phyloP scores from a whole-genome alignment of 305 asterid genomes.

The Solanum chacoense region DNA sequence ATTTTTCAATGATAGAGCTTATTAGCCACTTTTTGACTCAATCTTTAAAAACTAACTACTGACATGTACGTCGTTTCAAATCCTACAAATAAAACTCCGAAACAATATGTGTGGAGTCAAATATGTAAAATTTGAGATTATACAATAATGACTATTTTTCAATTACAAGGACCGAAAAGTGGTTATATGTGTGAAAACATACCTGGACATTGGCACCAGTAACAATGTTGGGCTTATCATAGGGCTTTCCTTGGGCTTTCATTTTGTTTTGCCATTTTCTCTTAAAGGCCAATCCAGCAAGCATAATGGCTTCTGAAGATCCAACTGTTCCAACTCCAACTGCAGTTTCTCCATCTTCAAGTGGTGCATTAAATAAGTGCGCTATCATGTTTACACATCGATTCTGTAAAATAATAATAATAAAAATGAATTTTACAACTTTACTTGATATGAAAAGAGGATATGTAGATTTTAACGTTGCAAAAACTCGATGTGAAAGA shows the following conservation, averaged over 20 bases:
- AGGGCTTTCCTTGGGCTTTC: slow-evolving; percentile 49
- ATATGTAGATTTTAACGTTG: background rate
- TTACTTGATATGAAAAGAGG: background rate
- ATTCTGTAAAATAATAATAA: slow-evolving; percentile 25
- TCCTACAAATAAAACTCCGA: fast-evolving
- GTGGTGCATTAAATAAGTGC: slow-evolving; percentile 66
- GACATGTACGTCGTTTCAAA: background rate
- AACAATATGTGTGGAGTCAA: background rate
- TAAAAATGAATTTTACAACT: background rate
- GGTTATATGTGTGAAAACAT: background rate
- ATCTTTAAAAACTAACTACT: background rate
- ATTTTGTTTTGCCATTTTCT: slow-evolving; percentile 79
- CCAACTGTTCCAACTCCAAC: slow-evolving; percentile 84
- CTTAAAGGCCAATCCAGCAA: slow-evolving; percentile 79
- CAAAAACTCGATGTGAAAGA: background rate
- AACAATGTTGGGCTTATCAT: slow-evolving; percentile 62
- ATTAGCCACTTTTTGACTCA: background rate
- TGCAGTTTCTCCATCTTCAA: slow-evolving; percentile 59
- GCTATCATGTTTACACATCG: slow-evolving; percentile 85
- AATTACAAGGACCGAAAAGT: fast-evolving
- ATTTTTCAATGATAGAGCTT: background rate
- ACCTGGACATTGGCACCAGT: slow-evolving; percentile 68
- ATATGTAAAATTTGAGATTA: background rate
- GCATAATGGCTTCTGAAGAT: slow-evolving; percentile 81
- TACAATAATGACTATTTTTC: background rate